Evolutionary conservation across 192 early-diverging fungal species (phyloP), one percentile per base, ranked within the genome.

Genomic region (Coemansia sp.): DNA sequence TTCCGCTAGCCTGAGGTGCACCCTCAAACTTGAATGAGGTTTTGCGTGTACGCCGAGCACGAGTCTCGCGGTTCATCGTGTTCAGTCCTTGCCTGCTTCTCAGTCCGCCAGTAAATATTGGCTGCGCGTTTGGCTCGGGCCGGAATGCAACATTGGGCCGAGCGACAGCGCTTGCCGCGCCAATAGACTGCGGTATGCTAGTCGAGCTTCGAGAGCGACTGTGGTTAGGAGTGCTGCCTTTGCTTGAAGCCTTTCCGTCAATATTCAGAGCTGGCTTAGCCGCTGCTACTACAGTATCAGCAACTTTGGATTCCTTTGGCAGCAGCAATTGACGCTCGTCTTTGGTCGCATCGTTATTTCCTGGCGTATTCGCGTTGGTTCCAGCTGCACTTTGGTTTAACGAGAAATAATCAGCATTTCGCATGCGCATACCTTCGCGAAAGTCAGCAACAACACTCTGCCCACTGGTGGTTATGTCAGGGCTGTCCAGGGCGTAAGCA

Each of bases 371-470:
- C 8, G 19, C 18, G 7, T 19, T 45, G 23, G 54, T 4, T 10
- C 24, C 41, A 29, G 54, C 20, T 14, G 23, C 6, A 18, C 39
- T 16, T 20, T 29, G 24, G 18, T 22, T 13, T 5, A 5, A 26
- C 6, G 54, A 47, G 13, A 57, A 56, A 16, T 37, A n/a, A 13
- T 45, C 55, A 11, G 27, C 55, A 7, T 35, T 47, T 16, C 68
- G 70, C 39, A 55, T 13, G n/a, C 63, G 62, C 53, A 73, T 72
- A 14, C 58, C 63, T 49, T 70, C 71, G 63, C 76, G 55, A 51
- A 74, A 79, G 35, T 79, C 76, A 12, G 66, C 37, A n/a, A 69
- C 63, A 43, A 66, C 48, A 47, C 57, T 59, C 54, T 70, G 61
- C 29, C 64, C 57, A 53, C 71, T 71, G 45, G 51, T 23, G 10